These are phyloP conservation scores for Kalanchoe fedtschenkoi DNA, from an alignment of 164 flowering plant genomes.

Conservation along the genomic window DNA sequence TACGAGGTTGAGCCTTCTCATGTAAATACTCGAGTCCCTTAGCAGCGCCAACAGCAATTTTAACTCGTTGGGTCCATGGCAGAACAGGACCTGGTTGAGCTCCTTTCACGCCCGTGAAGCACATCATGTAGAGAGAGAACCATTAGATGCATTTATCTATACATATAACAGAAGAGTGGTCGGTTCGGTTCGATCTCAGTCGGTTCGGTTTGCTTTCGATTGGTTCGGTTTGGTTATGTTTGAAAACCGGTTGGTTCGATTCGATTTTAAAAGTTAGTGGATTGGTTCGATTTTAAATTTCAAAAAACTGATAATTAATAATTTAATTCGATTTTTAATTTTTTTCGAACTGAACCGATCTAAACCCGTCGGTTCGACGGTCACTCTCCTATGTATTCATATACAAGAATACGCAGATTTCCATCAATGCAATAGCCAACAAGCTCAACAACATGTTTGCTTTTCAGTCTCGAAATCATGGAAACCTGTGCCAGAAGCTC, in stretches of 20 bases:
- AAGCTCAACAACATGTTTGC: slow-evolving; percentile 48
- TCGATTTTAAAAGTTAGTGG: too few species aligned
- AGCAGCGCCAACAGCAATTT: slow-evolving; percentile 84
- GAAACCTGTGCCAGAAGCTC: slow-evolving; percentile 58
- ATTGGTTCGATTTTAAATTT: too few species aligned
- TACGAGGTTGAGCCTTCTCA: slow-evolving; percentile 61
- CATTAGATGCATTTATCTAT: slow-evolving; percentile 57
- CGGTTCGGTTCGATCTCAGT: too few species aligned
- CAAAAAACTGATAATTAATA: too few species aligned
- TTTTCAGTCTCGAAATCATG: slow-evolving; percentile 52
- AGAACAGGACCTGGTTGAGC: slow-evolving; percentile 76
- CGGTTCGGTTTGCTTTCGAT: too few species aligned
- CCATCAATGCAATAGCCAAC: slow-evolving; percentile 61
- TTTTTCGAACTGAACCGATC: too few species aligned
- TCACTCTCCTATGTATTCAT: too few species aligned
- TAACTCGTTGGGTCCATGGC: slow-evolving; percentile 80
- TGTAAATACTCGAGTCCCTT: slow-evolving; percentile 80
- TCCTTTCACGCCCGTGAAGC: slow-evolving; percentile 77
- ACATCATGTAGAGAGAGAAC: slow-evolving; percentile 74
- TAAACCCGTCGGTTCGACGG: too few species aligned
- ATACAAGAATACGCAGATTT: slow-evolving; percentile 44
- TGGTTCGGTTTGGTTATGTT: too few species aligned
- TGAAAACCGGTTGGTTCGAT: too few species aligned
- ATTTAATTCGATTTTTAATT: too few species aligned
- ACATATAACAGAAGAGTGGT: too few species aligned